Percentiles rank a stretch among this genome's conserved stretches.
Evolutionary conservation across 2,329 filamentous ascomycete genomes (phyloP).

Genomic region (Alternaria alternata): DNA sequence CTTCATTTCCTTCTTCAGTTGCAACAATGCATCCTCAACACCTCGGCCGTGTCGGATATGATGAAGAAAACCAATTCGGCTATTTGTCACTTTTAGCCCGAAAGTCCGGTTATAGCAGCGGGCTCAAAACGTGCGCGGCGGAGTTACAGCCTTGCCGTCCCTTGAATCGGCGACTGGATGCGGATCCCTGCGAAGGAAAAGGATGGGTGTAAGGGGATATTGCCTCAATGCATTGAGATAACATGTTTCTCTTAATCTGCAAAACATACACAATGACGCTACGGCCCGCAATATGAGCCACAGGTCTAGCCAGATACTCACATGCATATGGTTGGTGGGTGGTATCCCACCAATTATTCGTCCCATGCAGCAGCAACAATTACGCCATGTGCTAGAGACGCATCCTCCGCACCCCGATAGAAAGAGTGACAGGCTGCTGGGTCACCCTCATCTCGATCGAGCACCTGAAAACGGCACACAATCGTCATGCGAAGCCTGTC

Average conservation of each 20-base stretch:
- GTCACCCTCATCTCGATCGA: conserved; percentile 8
- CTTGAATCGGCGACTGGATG: neutral
- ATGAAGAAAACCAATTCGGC: neutral
- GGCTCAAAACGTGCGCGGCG: no score
- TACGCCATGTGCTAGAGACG: neutral
- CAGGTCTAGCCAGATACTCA: neutral
- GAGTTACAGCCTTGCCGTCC: neutral
- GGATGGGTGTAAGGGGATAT: neutral
- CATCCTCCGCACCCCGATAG: conserved; percentile 14
- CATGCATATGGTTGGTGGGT: neutral
- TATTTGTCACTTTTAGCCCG: neutral
- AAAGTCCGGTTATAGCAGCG: neutral
- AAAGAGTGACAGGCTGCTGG: conserved; percentile 28
- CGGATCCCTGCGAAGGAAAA: neutral
- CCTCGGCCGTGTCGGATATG: neutral
- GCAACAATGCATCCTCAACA: neutral
- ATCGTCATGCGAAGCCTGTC: neutral
- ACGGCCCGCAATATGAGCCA: neutral
- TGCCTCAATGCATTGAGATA: neutral
- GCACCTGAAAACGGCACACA: conserved; percentile 7
- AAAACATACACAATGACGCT: neutral
- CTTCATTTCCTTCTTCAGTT: neutral
- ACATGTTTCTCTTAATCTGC: neutral
- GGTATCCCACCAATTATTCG: neutral
- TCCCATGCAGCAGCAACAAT: neutral